Conservation (phyloP, 2,329 filamentous ascomycete genomes). For the Fusarium tricinctum region DNA sequence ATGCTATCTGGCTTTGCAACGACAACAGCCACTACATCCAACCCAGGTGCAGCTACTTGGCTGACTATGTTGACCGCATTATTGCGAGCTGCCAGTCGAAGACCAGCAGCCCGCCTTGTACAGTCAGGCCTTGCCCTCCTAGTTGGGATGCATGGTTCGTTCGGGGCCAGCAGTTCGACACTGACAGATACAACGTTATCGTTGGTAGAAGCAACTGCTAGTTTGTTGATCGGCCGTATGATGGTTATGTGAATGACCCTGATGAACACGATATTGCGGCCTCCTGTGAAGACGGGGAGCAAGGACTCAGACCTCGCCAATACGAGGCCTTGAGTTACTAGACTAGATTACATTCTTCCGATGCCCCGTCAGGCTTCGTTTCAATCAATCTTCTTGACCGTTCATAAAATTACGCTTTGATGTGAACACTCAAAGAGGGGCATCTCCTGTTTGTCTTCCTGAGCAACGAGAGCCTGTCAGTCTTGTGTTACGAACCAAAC, state of each 20-base stretch:
- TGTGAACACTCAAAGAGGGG: no score
- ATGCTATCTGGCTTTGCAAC: slow-evolving; percentile 3
- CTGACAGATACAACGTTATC: neutral
- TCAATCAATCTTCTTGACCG: neutral
- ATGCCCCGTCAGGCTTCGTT: neutral
- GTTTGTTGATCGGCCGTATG: neutral
- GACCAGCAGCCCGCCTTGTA: neutral
- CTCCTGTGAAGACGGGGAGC: neutral
- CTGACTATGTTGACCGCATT: neutral
- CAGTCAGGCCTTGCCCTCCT: neutral
- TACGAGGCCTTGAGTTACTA: neutral
- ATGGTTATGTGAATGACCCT: no score
- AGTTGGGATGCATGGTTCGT: neutral
- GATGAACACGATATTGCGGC: no score
- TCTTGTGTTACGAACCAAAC: no score
- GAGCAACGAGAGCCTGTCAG: no score
- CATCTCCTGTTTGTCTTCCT: no score
- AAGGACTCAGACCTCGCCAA: neutral
- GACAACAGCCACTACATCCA: neutral
- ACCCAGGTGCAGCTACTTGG: neutral
- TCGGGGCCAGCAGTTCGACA: slow-evolving; percentile 1
- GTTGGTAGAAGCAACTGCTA: neutral
- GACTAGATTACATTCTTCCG: neutral
- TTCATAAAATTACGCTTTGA: accelerated
- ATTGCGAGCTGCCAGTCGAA: neutral